Base-by-base conservation (phyloP, 2,329 filamentous ascomycete genomes). In the Ascochyta pisi region DNA sequence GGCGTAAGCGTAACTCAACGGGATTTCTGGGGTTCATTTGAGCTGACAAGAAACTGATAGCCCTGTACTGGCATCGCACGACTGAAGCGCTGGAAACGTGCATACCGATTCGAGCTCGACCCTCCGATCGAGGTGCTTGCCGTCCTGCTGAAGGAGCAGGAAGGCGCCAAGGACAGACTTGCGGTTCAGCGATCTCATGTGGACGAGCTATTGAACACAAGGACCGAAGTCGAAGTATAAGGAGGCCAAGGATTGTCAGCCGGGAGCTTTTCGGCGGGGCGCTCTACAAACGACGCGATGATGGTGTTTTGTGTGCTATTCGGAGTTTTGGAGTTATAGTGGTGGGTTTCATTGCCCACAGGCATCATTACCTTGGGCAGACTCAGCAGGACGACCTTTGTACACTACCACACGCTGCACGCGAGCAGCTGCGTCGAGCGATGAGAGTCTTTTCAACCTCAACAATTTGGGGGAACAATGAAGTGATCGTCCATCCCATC, bases 81-180 rank as follows among this genome's bases (percentile, higher is more conserved):
- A 43, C 79, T 89, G 65, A 91, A 89, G 78, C 88, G 95, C 31
- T 99, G 95, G 95, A 86, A 90, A 71, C 86, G 95, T 41, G 95
- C 95, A 4, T 84, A 96, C 50, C 83, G 82, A 52, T 80, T 99
- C n/a, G 88, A 89, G 3, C 81, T 99, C n/a, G 84, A 89, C 29
- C 95, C 95, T 1, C 94, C 95, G 0, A 84, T 96, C 24, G 94
- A 98, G 75, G 92, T 97, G 3, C 82, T 98, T 5, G 91, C 92
- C 0, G 90, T 98, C 15, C 77, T 98, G 42, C 68, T 96, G 50
- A 89, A 87, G 69, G 88, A 92, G 69, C 86, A 89, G 68, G 78
- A 83, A 5, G 58, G 50, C 7, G 50, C 40, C 33, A 83, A 75
- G 48, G 82, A 81, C 0, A 83, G 82, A 31, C 67, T 73, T 31